Percentiles rank a stretch among this genome's conserved stretches.
Conservation (phyloP, 768 basidiomycete genomes). For the Leucosporidium creatinivorum region DNA sequence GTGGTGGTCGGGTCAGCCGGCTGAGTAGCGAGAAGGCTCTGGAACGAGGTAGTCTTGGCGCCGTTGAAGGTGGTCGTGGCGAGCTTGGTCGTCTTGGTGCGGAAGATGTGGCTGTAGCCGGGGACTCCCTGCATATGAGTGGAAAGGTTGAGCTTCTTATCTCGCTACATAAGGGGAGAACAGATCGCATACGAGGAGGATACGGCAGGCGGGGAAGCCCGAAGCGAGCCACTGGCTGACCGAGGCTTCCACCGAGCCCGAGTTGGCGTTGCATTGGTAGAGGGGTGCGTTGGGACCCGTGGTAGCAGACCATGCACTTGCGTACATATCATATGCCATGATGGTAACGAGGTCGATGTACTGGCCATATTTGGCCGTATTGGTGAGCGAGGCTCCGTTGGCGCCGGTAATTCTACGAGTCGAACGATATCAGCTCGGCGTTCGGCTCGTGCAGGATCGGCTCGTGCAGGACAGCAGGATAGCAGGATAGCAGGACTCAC, state of each 20-base stretch:
- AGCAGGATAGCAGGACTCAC: neutral
- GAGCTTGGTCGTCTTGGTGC: slow-evolving; percentile 7
- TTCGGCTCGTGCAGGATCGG: no score
- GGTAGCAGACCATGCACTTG: slow-evolving; percentile 1
- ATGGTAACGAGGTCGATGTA: slow-evolving; percentile 18
- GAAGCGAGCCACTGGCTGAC: slow-evolving; percentile 2
- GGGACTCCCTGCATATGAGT: slow-evolving; percentile 9
- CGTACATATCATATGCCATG: slow-evolving; percentile 29
- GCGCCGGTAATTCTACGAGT: slow-evolving; percentile 5
- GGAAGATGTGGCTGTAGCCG: slow-evolving; percentile 20
- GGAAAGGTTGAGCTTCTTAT: neutral
- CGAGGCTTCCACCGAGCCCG: neutral
- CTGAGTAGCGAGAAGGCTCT: neutral
- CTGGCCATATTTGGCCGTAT: neutral
- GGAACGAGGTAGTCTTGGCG: slow-evolving; percentile 8
- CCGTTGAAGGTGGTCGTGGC: slow-evolving; percentile 18
- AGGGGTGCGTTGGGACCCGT: slow-evolving; percentile 21
- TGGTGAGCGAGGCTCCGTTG: slow-evolving; percentile 2
- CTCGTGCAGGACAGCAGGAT: neutral
- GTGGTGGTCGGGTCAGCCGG: neutral
- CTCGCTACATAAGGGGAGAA: neutral
- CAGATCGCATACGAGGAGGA: slow-evolving; percentile 1
- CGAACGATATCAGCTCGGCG: neutral
- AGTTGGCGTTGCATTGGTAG: slow-evolving; percentile 14
- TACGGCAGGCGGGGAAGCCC: slow-evolving; percentile 16